These are phyloP conservation scores for Nyctanthes arbortristis DNA, from an alignment of 257 asterid genomes.

Conservation along the genomic window DNA sequence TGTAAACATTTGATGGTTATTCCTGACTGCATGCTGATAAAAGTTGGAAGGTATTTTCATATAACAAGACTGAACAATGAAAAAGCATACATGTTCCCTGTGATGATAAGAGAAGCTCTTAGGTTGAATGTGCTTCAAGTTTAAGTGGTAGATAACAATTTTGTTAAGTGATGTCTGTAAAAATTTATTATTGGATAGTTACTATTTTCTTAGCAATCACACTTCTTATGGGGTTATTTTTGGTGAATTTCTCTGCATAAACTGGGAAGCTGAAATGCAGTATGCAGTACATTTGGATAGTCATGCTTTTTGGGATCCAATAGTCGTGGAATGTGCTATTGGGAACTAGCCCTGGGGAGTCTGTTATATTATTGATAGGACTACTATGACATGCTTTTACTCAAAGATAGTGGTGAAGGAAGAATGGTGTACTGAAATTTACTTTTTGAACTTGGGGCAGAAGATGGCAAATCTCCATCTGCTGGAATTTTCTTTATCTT, in stretches of 20 bases:
- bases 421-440: neutral
- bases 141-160: neutral
- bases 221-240: neutral
- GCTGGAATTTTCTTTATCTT: slow-evolving; percentile 6
- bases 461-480: slow-evolving; percentile 3
- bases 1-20: neutral
- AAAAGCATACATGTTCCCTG: neutral
- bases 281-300: neutral
- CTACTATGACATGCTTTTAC: neutral
- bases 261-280: neutral
- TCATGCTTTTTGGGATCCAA: neutral
- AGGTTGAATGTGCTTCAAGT: neutral
- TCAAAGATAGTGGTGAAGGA: slow-evolving; percentile 7
- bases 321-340: neutral
- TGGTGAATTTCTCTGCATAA: neutral
- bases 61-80: neutral
- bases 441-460: neutral
- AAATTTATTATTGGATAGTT: neutral
- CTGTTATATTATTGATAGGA: neutral
- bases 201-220: neutral
- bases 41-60: neutral
- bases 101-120: neutral
- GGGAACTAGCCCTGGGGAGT: neutral
- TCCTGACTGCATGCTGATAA: neutral
- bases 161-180: neutral